Evolutionary conservation across 805 yeast genomes (phyloP), one percentile per base, ranked within the genome.

Genomic region (Saccharomycopsis sp.): DNA sequence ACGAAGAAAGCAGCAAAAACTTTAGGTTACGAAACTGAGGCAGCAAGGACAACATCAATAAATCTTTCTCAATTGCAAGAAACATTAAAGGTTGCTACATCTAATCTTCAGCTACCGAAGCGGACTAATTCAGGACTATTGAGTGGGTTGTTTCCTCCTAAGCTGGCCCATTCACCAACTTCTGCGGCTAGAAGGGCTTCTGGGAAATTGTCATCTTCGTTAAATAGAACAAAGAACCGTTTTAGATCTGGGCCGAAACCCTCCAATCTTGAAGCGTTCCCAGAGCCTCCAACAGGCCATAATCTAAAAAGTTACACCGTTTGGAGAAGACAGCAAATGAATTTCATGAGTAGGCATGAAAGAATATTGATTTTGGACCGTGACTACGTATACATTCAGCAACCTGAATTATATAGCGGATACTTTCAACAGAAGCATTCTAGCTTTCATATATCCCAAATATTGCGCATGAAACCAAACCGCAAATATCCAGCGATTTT

Each of bases 351-450:
- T 46, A 72, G 88, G 43, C 85, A 85, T 50, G 95, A 88, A 54
- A 77, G 93, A 54, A 76, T 88, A 1, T 67, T 90, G 26, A 88
- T 93, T 1, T 76, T 90, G 31, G 97, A 90, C 61, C 97, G 97
- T n/a, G 95, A 87, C 55, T 88, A 87, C 56, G 77, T 90, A 11
- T 90, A 89, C 56, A 75, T 90, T 40, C 77, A 86, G 55, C 96
- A 97, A 0, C 81, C 88, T 5, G 93, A 83, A 43, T 57, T 62
- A 27, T 16, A 39, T 32, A 16, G 44, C 37, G n/a, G 59, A 4
- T 44, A 51, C 40, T 58, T 20, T 14, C 66, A 71, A 61, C 75
- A 83, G 53, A 89, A 89, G 58, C 89, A 96, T 0, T 78, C 88
- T 13, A 82, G 94, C 0, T 86, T 90, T 60, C 95, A 88, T 56